These are phyloP conservation scores for Mycosphaerella sp. DNA, from an alignment of 2,329 filamentous ascomycete genomes.

Conservation along the genomic window DNA sequence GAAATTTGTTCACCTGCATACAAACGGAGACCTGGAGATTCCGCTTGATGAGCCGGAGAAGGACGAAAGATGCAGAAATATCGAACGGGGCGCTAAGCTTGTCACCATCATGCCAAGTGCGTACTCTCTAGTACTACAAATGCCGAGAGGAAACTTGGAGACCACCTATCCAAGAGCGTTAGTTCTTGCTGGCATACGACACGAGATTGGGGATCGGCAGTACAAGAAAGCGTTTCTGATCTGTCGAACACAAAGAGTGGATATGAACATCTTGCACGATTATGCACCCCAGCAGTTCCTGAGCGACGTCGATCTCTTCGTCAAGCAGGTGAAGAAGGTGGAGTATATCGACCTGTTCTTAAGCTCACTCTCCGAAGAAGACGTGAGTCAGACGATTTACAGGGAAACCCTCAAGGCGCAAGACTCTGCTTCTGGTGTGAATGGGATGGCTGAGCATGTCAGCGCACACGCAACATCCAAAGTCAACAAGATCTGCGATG, in stretches of 20 bases:
- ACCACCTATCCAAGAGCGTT: constrained; percentile 90
- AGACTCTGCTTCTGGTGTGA: constrained; percentile 20
- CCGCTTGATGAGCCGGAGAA: constrained; percentile 83
- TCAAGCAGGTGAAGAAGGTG: constrained; percentile 75
- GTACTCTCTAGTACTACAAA: constrained; percentile 82
- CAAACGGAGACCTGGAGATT: constrained; percentile 61
- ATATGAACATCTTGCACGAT: constrained; percentile 96
- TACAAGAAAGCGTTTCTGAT: constrained; percentile 80
- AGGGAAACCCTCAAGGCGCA: constrained; percentile 64
- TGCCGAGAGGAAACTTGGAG: constrained; percentile 92
- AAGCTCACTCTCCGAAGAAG: constrained; percentile 56
- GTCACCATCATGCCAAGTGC: constrained; percentile 84
- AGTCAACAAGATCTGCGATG: constrained; percentile 82
- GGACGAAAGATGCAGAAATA: constrained; percentile 84
- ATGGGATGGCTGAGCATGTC: constrained; percentile 13
- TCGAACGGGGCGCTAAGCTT: constrained; percentile 81
- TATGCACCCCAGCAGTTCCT: constrained; percentile 85
- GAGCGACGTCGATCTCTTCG: constrained; percentile 64
- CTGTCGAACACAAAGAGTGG: constrained; percentile 87
- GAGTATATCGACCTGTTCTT: constrained; percentile 86
- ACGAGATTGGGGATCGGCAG: constrained; percentile 69
- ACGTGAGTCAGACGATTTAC: constrained; percentile 91
- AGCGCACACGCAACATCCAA: constrained; percentile 46
- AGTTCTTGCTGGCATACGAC: constrained; percentile 82
- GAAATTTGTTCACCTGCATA: constrained; percentile 81